Base-by-base conservation (phyloP, 78 protist genomes). In the slime mould (Dictyostelium discoideum) region DNA sequence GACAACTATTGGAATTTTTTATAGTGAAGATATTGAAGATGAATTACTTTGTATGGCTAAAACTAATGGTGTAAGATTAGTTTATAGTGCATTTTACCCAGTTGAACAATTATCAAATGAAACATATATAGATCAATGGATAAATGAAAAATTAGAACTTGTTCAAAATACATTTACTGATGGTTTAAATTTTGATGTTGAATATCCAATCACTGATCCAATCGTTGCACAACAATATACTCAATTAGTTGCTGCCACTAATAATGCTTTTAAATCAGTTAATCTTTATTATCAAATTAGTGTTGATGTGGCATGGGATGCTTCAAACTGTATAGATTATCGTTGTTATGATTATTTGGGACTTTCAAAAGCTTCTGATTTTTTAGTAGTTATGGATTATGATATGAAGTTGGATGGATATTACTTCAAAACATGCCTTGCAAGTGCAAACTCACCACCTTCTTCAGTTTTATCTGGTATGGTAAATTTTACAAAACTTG, bases 231-330 rank as follows among this genome's bases (percentile, higher is more conserved):
- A 48, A 26, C 85, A 81, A n/a, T 83, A 63, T 37, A 95, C 96
- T 16, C 50, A 60, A 5, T 72, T 95, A 3, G 94, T 95, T 20
- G 88, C 86, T 0, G 24, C 67, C 1, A 82, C 93, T 2, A 87
- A 22, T n/a, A n/a, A 16, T 8, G 94, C 42, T 20, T 81, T 95
- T 60, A 95, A 95, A 32, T 8, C 48, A 1, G 24, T 32, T 7
- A 79, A 69, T 65, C 93, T 88, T 14, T n/a, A 84, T 57, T 87
- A 87, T 29, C 94, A 88, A n/a, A 26, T 95, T 8, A 77, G 94
- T 2, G 85, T 88, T 3, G 97, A 95, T 48, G 96, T 96, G 20
- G 98, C 97, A 20, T 96, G 98, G 98, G 40, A 85, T n/a, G 22
- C 93, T n/a, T 85, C 96, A 8, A 83, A 94, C 73, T 37, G 93